Percentiles rank a stretch among this genome's conserved stretches.
Evolutionary conservation across 2,329 filamentous ascomycete species (phyloP).

Genomic region (Akanthomyces muscarius): DNA sequence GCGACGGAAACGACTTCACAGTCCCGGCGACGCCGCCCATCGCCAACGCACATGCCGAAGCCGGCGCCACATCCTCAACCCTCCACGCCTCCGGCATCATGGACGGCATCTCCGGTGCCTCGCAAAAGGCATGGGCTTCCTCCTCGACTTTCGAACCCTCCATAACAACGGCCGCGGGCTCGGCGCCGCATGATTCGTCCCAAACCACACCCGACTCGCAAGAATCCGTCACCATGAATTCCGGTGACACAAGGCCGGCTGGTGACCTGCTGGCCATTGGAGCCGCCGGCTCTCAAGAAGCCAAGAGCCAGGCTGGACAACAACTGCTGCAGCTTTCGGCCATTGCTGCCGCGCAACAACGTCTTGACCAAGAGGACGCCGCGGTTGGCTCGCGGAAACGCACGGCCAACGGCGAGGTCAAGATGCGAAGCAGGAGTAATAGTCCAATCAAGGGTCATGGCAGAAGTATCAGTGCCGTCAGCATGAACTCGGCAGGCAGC

Average conservation of each 20-base stretch:
- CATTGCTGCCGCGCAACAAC: conserved; percentile 51
- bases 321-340: conserved; percentile 57
- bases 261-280: conserved; percentile 8
- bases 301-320: conserved; percentile 33
- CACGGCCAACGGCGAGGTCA: conserved; percentile 71
- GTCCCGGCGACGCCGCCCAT: conserved; percentile 17
- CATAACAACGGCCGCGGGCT: not conserved
- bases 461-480: conserved; percentile 67
- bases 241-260: conserved; percentile 5
- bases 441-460: conserved; percentile 58
- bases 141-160: conserved; percentile 1
- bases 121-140: not conserved
- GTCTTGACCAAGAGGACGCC: conserved; percentile 38
- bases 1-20: conserved; percentile 17
- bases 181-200: conserved; percentile 4
- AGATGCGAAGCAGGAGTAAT: conserved; percentile 43
- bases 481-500: conserved; percentile 56
- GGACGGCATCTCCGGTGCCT: not conserved
- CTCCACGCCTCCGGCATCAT: not conserved
- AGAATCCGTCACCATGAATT: conserved; percentile 5
- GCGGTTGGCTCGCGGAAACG: conserved; percentile 58
- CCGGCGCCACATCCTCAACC: not conserved
- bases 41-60: conserved; percentile 7
- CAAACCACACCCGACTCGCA: conserved; percentile 17
- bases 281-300: not conserved